These are phyloP conservation scores for Colletotrichum sp. DNA, from an alignment of 2,329 filamentous ascomycete genomes.

Conservation along the genomic window DNA sequence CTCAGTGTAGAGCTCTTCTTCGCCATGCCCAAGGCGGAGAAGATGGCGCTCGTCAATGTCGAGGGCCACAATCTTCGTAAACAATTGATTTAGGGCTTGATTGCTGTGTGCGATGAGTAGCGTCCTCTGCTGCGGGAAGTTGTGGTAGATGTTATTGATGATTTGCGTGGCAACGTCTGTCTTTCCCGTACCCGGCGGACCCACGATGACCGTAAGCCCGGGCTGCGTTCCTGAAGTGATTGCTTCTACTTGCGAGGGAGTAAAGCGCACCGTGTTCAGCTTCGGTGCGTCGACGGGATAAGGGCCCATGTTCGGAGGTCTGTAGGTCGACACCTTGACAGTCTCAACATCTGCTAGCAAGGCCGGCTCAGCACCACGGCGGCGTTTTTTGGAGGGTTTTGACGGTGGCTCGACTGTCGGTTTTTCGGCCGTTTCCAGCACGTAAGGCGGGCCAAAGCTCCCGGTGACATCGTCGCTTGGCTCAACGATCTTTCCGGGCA, in stretches of 20 bases:
- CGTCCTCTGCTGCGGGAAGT: constrained; percentile 92
- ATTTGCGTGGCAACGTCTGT: constrained; percentile 99
- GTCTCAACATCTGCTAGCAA: constrained; percentile 68
- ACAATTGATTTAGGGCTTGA: constrained; percentile 95
- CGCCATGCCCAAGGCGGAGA: constrained; percentile 89
- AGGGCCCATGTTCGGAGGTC: constrained; percentile 84
- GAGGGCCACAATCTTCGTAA: constrained; percentile 95
- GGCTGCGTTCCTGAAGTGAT: constrained; percentile 94
- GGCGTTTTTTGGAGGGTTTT: constrained; percentile 83
- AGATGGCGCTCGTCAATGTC: constrained; percentile 97
- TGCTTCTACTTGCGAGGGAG: constrained; percentile 87
- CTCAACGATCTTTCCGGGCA: constrained; percentile 87
- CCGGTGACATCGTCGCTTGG: constrained; percentile 72
- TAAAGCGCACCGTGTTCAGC: constrained; percentile 85
- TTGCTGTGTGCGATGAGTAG: constrained; percentile 96
- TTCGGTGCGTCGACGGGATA: constrained; percentile 87
- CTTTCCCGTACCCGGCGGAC: constrained; percentile 95
- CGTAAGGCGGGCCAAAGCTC: constrained; percentile 86
- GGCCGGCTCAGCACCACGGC: constrained; percentile 75
- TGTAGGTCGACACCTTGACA: constrained; percentile 87
- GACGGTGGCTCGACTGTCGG: constrained; percentile 52
- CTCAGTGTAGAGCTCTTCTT: constrained; percentile 89
- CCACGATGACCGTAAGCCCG: constrained; percentile 90
- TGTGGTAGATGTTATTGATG: constrained; percentile 98
- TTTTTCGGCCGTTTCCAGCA: constrained; percentile 72